A percentile compares a stretch with the other conserved stretches of the same genome.
phyloP scores from a whole-genome alignment of 1,139 yeast genomes.

The Saccharomyces hybrid region DNA sequence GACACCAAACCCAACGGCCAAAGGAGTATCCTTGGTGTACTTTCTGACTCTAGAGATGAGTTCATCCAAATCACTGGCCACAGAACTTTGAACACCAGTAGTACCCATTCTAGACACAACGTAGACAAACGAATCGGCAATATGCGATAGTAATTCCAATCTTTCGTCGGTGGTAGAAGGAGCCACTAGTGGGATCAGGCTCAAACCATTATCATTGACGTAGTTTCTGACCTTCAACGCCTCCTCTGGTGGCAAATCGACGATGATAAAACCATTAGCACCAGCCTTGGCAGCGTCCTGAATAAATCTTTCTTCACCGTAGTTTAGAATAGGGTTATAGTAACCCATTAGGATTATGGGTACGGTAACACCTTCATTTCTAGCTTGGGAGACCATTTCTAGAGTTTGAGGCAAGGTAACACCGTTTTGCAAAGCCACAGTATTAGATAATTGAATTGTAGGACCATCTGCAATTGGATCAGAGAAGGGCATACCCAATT shows the following conservation, averaged over 20 bases:
- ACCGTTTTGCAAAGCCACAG: slow-evolving; percentile 71
- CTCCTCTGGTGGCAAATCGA: slow-evolving; percentile 97
- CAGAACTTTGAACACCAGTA: slow-evolving; percentile 72
- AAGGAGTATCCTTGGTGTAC: slow-evolving; percentile 66
- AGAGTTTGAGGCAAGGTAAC: slow-evolving; percentile 62
- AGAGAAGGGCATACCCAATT: slow-evolving; percentile 93
- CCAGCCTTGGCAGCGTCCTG: slow-evolving; percentile 78
- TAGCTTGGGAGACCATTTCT: slow-evolving; percentile 65
- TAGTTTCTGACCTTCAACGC: slow-evolving; percentile 76
- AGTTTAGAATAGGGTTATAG: slow-evolving; percentile 86
- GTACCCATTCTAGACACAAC: slow-evolving; percentile 98
- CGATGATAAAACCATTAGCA: slow-evolving; percentile 89
- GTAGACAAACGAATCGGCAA: slow-evolving; percentile 91
- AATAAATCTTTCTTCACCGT: slow-evolving; percentile 80
- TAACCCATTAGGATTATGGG: slow-evolving; percentile 96
- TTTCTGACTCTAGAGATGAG: slow-evolving; percentile 71
- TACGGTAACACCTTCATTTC: slow-evolving; percentile 73
- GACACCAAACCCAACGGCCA: slow-evolving; percentile 97
- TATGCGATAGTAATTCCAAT: slow-evolving; percentile 63
- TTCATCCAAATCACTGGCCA: slow-evolving; percentile 57
- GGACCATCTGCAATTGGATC: slow-evolving; percentile 99
- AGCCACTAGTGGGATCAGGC: slow-evolving; percentile 89
- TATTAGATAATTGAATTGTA: slow-evolving; percentile 83
- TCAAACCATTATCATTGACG: slow-evolving; percentile 61
- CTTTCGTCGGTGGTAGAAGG: slow-evolving; percentile 94